These are phyloP conservation scores for Stygiomarasmius scandens DNA, from an alignment of 1,284 basidiomycete genomes.

Conservation along the genomic window DNA sequence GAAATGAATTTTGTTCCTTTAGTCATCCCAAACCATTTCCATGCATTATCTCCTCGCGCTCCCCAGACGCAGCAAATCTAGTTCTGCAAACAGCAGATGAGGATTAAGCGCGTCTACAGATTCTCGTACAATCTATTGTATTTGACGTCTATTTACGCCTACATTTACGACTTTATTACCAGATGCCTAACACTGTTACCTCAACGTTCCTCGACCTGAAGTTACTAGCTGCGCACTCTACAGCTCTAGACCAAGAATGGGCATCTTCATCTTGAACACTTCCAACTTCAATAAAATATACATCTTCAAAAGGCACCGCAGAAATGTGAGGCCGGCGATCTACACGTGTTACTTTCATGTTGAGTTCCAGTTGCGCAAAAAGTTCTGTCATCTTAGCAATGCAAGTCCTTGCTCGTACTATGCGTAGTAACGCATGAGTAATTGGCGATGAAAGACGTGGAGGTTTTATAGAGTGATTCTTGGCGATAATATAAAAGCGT, in stretches of 20 bases:
- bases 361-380: constrained; percentile 1
- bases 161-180: constrained; percentile 35
- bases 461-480: constrained; percentile 33
- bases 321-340: constrained; percentile 62
- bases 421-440: constrained; percentile 8
- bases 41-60: constrained; percentile 44
- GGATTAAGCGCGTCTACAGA: constrained; percentile 4
- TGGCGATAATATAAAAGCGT: constrained; percentile 60
- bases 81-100: constrained; percentile 31
- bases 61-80: constrained; percentile 29
- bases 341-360: constrained; percentile 45
- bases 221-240: constrained; percentile 38
- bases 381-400: constrained; percentile 1
- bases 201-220: constrained; percentile 37
- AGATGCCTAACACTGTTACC: constrained; percentile 43
- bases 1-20: neutral
- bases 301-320: constrained; percentile 53
- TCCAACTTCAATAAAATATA: constrained; percentile 61
- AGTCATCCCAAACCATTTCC: constrained; percentile 44
- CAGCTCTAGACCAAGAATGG: constrained; percentile 26
- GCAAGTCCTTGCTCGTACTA: neutral
- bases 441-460: neutral
- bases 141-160: neutral
- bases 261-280: neutral
- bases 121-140: no score